A percentile compares a stretch with the other conserved stretches of the same genome.
Evolutionary conservation across 164 flowering plant species (phyloP).

Genomic region (Vitis vinifera): ASM3070453v1 NC_081805.1:27122001-27122500

Average conservation of each 20-base stretch:
- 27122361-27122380: slow-evolving; percentile 49
- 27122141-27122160: slow-evolving; percentile 73
- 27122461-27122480: too few species aligned
- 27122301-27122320: too few species aligned
- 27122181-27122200: not conserved
- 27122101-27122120: slow-evolving; percentile 61
- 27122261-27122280: too few species aligned
- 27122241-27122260: too few species aligned
- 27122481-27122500: too few species aligned
- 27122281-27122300: too few species aligned
- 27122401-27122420: slow-evolving; percentile 86
- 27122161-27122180: not conserved
- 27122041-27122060: slow-evolving; percentile 99
- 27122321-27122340: not conserved
- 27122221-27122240: too few species aligned
- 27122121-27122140: slow-evolving; percentile 55
- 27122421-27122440: slow-evolving; percentile 39
- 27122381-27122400: slow-evolving; percentile 77
- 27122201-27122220: too few species aligned
- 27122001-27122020: slow-evolving; percentile 94
- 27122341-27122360: slow-evolving; percentile 4
- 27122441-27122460: too few species aligned
- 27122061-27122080: slow-evolving; percentile 93
- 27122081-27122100: slow-evolving; percentile 95
- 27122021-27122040: slow-evolving; percentile 93